phyloP scores from a whole-genome alignment of 495 filamentous ascomycete species.

The Penicillium macrosclerotiorum region DNA sequence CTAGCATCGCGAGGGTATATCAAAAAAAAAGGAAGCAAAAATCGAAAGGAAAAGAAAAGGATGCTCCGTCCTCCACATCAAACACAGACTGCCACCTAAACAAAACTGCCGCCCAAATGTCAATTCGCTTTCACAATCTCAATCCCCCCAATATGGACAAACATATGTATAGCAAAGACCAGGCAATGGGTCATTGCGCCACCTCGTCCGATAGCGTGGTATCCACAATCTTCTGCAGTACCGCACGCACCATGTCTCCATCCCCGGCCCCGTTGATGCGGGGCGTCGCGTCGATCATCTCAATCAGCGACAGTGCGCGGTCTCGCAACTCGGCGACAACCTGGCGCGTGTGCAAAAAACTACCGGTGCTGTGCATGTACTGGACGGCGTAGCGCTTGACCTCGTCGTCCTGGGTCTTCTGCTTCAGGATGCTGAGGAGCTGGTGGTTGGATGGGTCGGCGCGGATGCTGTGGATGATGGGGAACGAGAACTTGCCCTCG shows the following conservation, averaged over 20 bases:
- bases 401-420: slow-evolving; percentile 80
- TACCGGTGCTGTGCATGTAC: slow-evolving; percentile 88
- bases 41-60: too few species aligned
- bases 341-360: slow-evolving; percentile 78
- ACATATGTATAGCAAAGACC: slow-evolving; percentile 4
- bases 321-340: slow-evolving; percentile 66
- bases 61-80: too few species aligned
- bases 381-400: slow-evolving; percentile 89
- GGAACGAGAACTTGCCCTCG: slow-evolving; percentile 97
- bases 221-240: slow-evolving; percentile 48
- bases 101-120: too few species aligned
- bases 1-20: slow-evolving; percentile 11
- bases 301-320: slow-evolving; percentile 64
- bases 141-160: too few species aligned
- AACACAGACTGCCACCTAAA: too few species aligned
- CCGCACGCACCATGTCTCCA: slow-evolving; percentile 40
- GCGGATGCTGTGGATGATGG: slow-evolving; percentile 93
- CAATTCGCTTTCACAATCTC: too few species aligned
- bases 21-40: too few species aligned
- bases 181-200: too few species aligned
- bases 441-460: slow-evolving; percentile 74
- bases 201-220: slow-evolving; percentile 32
- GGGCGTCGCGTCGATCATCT: slow-evolving; percentile 59
- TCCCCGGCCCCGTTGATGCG: slow-evolving; percentile 28
- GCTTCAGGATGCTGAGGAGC: slow-evolving; percentile 87